These are phyloP conservation scores for Gastrodia elata DNA, from an alignment of 106 monocot species.

Conservation along the genomic window DNA sequence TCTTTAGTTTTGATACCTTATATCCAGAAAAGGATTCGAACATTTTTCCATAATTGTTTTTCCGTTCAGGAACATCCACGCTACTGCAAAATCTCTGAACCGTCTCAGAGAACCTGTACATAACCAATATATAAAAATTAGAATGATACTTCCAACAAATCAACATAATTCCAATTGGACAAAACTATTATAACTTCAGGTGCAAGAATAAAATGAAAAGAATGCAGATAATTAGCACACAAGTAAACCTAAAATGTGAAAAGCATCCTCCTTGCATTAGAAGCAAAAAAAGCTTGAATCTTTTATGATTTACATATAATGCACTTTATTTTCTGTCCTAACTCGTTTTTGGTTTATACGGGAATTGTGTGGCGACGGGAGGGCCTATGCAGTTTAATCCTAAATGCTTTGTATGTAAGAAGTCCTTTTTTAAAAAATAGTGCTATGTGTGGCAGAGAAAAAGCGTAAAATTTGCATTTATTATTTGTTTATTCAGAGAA, in stretches of 20 bases:
- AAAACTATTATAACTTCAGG: background rate
- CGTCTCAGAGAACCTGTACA: conserved; percentile 60
- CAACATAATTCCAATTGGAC: background rate
- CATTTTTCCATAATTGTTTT: conserved; percentile 6
- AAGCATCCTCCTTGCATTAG: background rate
- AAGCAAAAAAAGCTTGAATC: too few species aligned
- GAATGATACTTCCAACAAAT: background rate
- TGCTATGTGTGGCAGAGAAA: too few species aligned
- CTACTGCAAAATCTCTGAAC: conserved; percentile 33
- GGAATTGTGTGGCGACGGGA: too few species aligned
- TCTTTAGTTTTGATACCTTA: conserved; percentile 12
- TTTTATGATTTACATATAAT: too few species aligned
- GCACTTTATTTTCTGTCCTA: too few species aligned
- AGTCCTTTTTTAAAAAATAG: too few species aligned
- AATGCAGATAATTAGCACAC: background rate
- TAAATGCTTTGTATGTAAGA: too few species aligned
- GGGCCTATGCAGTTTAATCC: too few species aligned
- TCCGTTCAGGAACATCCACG: conserved; percentile 24
- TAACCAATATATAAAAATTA: background rate
- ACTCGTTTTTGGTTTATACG: too few species aligned
- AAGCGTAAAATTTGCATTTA: too few species aligned
- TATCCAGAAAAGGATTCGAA: conserved; percentile 6
- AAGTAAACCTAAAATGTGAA: background rate
- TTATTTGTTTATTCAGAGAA: too few species aligned
- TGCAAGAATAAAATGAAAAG: background rate